Evolutionary conservation across 306 rosid species (phyloP).

Genomic region (Cicer pinnatifidum): DNA sequence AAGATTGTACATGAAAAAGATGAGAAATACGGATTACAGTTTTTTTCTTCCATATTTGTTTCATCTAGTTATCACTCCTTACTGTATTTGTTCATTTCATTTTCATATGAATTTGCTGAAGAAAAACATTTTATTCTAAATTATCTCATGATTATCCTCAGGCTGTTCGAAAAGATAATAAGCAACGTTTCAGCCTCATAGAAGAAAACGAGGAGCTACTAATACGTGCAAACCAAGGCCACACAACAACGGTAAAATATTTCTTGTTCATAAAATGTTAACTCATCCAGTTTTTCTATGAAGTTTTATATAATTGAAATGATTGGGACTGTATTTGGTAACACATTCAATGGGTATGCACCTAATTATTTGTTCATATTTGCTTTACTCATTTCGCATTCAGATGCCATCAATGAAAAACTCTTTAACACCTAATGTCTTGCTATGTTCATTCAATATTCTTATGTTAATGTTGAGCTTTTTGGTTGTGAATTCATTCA

Average conservation of each 20-base stretch:
- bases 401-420: background rate
- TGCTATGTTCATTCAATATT: conserved; percentile 17
- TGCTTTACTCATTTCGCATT: background rate
- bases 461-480: background rate
- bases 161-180: conserved; percentile 87
- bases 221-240: conserved; percentile 96
- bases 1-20: background rate
- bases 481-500: conserved; percentile 19
- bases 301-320: conserved; percentile 28
- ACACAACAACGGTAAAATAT: conserved; percentile 64
- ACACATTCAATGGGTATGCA: background rate
- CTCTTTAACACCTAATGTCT: background rate
- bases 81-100: background rate
- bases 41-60: background rate
- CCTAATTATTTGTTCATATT: conserved; percentile 4
- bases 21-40: background rate
- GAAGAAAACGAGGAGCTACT: conserved; percentile 83
- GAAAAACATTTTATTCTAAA: conserved; percentile 32
- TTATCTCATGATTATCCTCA: conserved; percentile 45
- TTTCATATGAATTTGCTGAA: conserved; percentile 8
- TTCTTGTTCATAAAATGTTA: background rate
- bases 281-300: background rate
- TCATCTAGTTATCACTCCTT: background rate
- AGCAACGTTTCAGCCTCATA: conserved; percentile 83
- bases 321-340: background rate